phyloP scores from a whole-genome alignment of 441 rosid species.

The Breynia disticha region DNA sequence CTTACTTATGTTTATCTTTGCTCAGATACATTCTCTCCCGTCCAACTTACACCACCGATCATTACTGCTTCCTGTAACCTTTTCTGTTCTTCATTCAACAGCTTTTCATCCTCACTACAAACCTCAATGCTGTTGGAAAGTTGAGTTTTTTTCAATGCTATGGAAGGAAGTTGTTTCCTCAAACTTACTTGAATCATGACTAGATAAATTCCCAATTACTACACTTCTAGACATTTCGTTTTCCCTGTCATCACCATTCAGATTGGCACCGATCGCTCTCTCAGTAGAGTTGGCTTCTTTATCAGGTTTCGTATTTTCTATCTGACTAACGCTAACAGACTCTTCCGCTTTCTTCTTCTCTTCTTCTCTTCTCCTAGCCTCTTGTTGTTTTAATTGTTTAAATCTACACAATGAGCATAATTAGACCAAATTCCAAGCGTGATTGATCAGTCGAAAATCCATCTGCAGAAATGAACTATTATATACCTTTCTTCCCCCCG shows the following conservation, averaged over 20 bases:
- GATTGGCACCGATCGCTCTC: conserved; percentile 16
- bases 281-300: conserved; percentile 13
- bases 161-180: conserved; percentile 15
- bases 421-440: conserved; percentile 4
- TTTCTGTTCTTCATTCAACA: conserved; percentile 17
- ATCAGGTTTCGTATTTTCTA: conserved; percentile 12
- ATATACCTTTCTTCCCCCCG: conserved; percentile 75
- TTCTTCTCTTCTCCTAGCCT: conserved; percentile 62
- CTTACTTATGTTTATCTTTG: conserved; percentile 11
- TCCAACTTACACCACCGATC: conserved; percentile 6
- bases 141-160: conserved; percentile 18
- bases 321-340: conserved; percentile 27
- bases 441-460: background rate
- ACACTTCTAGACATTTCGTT: conserved; percentile 6
- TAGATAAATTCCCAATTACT: conserved; percentile 37
- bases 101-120: conserved; percentile 18
- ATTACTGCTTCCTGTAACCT: conserved; percentile 23
- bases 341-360: conserved; percentile 45
- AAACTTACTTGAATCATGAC: conserved; percentile 22
- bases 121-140: conserved; percentile 17
- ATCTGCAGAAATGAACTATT: background rate
- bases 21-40: conserved; percentile 18
- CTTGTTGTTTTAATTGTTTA: conserved; percentile 71
- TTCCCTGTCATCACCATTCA: conserved; percentile 4
- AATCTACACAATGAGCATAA: conserved; percentile 38